Evolutionary conservation across 805 yeast genomes (phyloP).

Genomic region (Sugiyamaella valdiviana): DNA sequence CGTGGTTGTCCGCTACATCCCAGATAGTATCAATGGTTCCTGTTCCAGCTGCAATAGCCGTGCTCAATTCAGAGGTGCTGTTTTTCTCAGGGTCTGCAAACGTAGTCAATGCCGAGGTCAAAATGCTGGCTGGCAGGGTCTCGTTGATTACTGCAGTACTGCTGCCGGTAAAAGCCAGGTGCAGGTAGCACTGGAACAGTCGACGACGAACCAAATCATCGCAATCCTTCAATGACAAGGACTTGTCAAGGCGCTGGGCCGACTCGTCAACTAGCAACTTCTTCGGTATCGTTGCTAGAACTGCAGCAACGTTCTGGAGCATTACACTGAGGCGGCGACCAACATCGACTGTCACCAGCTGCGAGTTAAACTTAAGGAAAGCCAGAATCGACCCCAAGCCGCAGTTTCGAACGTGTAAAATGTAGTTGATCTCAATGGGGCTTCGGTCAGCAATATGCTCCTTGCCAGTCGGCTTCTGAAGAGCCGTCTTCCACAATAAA

Average conservation of each 20-base stretch:
- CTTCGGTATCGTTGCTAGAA: slow-evolving; percentile 25
- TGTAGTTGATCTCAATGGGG: slow-evolving; percentile 32
- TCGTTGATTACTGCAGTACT: slow-evolving; percentile 12
- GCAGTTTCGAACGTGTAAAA: slow-evolving; percentile 48
- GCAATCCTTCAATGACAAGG: slow-evolving; percentile 23
- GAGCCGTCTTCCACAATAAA: slow-evolving; percentile 55
- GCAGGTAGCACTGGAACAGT: slow-evolving; percentile 41
- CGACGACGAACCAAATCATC: slow-evolving; percentile 39
- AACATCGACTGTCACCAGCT: slow-evolving; percentile 37
- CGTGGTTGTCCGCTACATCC: slow-evolving; percentile 35
- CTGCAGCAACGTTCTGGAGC: slow-evolving; percentile 39
- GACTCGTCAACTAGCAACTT: slow-evolving; percentile 25
- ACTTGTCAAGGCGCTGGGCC: slow-evolving; percentile 19
- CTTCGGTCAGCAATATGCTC: slow-evolving; percentile 36
- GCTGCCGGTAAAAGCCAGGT: slow-evolving; percentile 24
- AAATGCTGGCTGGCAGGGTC: slow-evolving; percentile 37
- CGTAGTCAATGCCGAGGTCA: slow-evolving; percentile 28
- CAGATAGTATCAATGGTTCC: slow-evolving; percentile 30
- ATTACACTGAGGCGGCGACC: slow-evolving; percentile 43
- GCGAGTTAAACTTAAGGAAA: slow-evolving; percentile 38
- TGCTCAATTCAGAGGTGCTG: slow-evolving; percentile 21
- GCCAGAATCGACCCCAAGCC: slow-evolving; percentile 53
- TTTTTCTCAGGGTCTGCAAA: slow-evolving; percentile 30
- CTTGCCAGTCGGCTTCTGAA: slow-evolving; percentile 40
- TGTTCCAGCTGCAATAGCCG: slow-evolving; percentile 28